Evolutionary conservation across 2,329 filamentous ascomycete species (phyloP).

Genomic region (Capronia coronata): DNA sequence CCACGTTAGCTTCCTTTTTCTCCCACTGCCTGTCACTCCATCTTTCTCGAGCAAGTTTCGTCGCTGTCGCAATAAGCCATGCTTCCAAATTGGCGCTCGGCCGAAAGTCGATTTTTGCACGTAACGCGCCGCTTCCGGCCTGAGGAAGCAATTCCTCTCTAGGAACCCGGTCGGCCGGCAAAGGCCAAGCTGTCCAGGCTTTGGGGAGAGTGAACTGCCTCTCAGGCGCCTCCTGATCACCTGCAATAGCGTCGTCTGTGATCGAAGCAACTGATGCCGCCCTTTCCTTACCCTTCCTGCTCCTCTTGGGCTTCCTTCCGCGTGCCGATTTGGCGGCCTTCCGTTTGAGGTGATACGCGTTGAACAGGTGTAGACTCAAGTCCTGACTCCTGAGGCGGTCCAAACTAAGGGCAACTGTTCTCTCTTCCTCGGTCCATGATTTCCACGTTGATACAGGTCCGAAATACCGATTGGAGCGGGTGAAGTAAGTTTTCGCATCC

Average conservation of each 20-base stretch:
- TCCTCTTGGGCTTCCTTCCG: constrained; percentile 1
- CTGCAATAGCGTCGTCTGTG: background rate
- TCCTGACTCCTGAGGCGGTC: constrained; percentile 59
- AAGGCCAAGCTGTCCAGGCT: constrained; percentile 80
- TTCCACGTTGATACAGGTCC: constrained; percentile 65
- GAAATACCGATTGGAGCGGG: constrained; percentile 65
- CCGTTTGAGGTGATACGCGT: constrained; percentile 63
- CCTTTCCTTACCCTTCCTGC: constrained; percentile 14
- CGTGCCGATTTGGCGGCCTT: constrained; percentile 29
- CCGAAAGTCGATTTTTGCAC: constrained; percentile 2
- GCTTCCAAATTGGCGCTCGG: constrained; percentile 63
- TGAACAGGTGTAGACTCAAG: constrained; percentile 70
- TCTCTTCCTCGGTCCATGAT: constrained; percentile 84
- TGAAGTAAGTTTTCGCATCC: constrained; percentile 22
- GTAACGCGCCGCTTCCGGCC: constrained; percentile 1
- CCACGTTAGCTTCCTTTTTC: background rate
- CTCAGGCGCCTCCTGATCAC: constrained; percentile 9
- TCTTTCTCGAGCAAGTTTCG: constrained; percentile 61
- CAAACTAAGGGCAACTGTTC: constrained; percentile 58
- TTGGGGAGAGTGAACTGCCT: constrained; percentile 39
- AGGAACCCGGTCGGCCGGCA: constrained; percentile 58
- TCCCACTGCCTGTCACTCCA: constrained; percentile 33
- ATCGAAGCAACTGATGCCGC: constrained; percentile 4
- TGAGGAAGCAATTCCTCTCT: constrained; percentile 46
- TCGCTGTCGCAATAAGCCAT: constrained; percentile 58